These are phyloP conservation scores for Cryptosporidium meleagridis DNA, from an alignment of 169 alveolate genomes.

Conservation along the genomic window DNA sequence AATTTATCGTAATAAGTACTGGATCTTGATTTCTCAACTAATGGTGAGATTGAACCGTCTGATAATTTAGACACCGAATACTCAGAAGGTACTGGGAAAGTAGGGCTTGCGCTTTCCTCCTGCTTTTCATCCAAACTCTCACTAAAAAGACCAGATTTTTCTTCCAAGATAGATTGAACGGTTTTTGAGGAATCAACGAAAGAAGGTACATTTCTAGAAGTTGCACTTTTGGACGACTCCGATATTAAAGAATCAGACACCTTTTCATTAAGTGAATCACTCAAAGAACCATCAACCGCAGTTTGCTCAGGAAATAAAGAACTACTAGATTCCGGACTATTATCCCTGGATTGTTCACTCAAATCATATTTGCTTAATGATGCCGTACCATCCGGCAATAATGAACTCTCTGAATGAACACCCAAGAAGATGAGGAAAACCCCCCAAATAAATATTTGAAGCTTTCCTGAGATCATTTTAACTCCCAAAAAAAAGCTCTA, in stretches of 20 bases:
- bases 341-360: background rate
- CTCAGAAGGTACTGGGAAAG: background rate
- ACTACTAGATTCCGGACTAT: background rate
- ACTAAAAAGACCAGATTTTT: background rate
- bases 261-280: background rate
- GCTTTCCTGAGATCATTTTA: slow-evolving; percentile 49
- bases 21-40: background rate
- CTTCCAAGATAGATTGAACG: background rate
- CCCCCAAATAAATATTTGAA: slow-evolving; percentile 12
- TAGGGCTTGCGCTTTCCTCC: background rate
- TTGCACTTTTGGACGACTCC: background rate
- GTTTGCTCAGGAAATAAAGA: background rate
- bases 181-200: too few species aligned
- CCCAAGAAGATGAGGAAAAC: background rate
- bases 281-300: background rate
- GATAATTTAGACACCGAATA: background rate
- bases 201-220: background rate
- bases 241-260: background rate
- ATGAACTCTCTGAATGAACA: background rate
- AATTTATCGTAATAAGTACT: background rate
- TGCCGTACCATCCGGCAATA: background rate
- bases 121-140: background rate
- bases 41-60: background rate
- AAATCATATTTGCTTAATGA: background rate
- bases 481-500: slow-evolving; percentile 36